A percentile compares a stretch with the other conserved stretches of the same genome.
These are phyloP conservation scores for Aureoboletus auriporus DNA, from an alignment of 768 basidiomycete species.

Conservation along the genomic window DNA sequence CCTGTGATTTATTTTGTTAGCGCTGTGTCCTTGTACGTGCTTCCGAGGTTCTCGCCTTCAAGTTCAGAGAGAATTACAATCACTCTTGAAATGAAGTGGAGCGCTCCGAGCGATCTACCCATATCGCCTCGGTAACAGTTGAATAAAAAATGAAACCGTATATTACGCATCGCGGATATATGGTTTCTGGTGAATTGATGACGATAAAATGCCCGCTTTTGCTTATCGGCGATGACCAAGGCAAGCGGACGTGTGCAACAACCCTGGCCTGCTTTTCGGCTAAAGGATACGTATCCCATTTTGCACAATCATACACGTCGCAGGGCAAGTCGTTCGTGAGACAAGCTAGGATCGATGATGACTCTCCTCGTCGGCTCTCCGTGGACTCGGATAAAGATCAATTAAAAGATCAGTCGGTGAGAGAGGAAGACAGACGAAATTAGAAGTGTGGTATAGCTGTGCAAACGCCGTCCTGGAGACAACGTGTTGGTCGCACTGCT, in stretches of 20 bases:
- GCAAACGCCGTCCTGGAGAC: background rate
- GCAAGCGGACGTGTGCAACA: background rate
- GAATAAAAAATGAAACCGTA: constrained; percentile 4
- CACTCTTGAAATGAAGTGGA: constrained; percentile 16
- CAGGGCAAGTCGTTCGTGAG: background rate
- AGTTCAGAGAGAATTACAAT: background rate
- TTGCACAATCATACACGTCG: background rate
- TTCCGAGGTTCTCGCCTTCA: background rate
- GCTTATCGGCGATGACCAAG: constrained; percentile 9
- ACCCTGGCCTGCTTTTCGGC: constrained; percentile 3
- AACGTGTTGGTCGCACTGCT: constrained; percentile 24
- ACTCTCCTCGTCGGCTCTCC: constrained; percentile 2
- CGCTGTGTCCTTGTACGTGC: constrained; percentile 4
- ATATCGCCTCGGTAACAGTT: constrained; percentile 6
- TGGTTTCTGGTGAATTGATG: background rate
- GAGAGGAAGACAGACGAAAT: background rate
- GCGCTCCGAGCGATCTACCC: constrained; percentile 13
- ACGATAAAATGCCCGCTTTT: background rate
- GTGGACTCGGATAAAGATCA: background rate
- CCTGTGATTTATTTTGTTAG: background rate
- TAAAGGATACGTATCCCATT: background rate
- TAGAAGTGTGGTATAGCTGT: constrained; percentile 4
- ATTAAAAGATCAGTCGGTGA: constrained; percentile 4
- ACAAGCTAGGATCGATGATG: background rate
- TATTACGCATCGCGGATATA: constrained; percentile 3